Evolutionary conservation across 2,329 filamentous ascomycete genomes (phyloP).

Genomic region (Teratosphaeria zuluensis): DNA sequence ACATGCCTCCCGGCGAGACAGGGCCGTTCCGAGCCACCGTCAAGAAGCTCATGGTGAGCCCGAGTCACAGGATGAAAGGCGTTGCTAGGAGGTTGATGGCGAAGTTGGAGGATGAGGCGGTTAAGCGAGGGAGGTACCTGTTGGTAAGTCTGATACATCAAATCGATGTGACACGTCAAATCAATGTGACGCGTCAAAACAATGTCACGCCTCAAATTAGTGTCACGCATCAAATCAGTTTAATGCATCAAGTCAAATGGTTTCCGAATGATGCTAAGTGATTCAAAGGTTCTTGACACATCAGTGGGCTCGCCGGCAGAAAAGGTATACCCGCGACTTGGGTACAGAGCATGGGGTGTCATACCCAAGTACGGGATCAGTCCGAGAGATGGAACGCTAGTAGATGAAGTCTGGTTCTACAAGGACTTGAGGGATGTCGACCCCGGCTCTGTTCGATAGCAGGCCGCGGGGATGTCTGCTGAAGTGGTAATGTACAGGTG

Average conservation of each 20-base stretch:
- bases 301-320: slow-evolving; percentile 46
- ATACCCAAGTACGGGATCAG: slow-evolving; percentile 46
- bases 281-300: slow-evolving; percentile 41
- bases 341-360: slow-evolving; percentile 46
- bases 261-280: too few relatives aligned
- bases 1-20: slow-evolving; percentile 45
- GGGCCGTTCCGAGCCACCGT: slow-evolving; percentile 46
- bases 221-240: too few relatives aligned
- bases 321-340: slow-evolving; percentile 45
- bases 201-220: too few relatives aligned
- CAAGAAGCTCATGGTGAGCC: slow-evolving; percentile 50
- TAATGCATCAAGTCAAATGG: too few relatives aligned
- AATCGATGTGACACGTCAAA: neutral
- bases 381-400: slow-evolving; percentile 37
- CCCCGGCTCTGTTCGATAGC: neutral
- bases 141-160: slow-evolving; percentile 37
- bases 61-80: slow-evolving; percentile 41
- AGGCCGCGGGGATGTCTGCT: neutral
- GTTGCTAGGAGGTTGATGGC: slow-evolving; percentile 44
- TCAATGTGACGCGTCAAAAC: neutral
- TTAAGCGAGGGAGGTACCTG: slow-evolving; percentile 39
- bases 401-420: slow-evolving; percentile 49
- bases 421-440: slow-evolving; percentile 38
- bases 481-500: neutral
- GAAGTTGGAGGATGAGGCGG: slow-evolving; percentile 48